A percentile compares a stretch with the other conserved stretches of the same genome.
phyloP scores from a whole-genome alignment of 176 grass and related monocot species.

The Aechmea fasciata region DNA sequence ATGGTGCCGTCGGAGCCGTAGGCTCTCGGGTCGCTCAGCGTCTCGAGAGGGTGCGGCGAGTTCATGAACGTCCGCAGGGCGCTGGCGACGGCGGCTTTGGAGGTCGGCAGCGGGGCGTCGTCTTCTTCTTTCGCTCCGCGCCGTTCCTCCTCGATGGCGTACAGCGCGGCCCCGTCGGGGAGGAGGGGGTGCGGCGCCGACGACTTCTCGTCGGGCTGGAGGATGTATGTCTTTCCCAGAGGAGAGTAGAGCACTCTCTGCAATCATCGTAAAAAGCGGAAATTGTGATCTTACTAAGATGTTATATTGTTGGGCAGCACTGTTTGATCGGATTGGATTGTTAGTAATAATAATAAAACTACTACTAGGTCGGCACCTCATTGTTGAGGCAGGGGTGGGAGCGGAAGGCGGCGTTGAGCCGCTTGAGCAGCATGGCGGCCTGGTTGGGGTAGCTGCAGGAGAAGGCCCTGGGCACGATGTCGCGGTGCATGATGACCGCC shows the following conservation, averaged over 20 bases:
- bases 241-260: slow-evolving; percentile 78
- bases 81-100: slow-evolving; percentile 36
- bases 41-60: slow-evolving; percentile 93
- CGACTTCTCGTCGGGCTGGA: slow-evolving; percentile 55
- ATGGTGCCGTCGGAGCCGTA: slow-evolving; percentile 87
- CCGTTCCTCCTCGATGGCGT: slow-evolving; percentile 40
- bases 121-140: background rate
- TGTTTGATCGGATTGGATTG: no score
- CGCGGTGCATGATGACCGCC: slow-evolving; percentile 82
- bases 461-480: slow-evolving; percentile 95
- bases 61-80: slow-evolving; percentile 82
- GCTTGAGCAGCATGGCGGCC: slow-evolving; percentile 57
- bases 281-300: no score
- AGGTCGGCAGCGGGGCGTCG: background rate
- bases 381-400: slow-evolving; percentile 79
- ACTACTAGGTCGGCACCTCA: slow-evolving; percentile 27
- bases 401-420: slow-evolving; percentile 65
- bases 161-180: slow-evolving; percentile 68
- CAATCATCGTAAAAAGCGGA: background rate
- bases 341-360: background rate
- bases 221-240: slow-evolving; percentile 71
- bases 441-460: slow-evolving; percentile 84
- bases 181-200: slow-evolving; percentile 77
- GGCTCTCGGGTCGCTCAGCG: slow-evolving; percentile 68
- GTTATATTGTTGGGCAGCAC: no score